A percentile compares a stretch with the other conserved stretches of the same genome.
Evolutionary conservation across 2,329 filamentous ascomycete genomes (phyloP).

Genomic region (Alternaria sp.): DNA sequence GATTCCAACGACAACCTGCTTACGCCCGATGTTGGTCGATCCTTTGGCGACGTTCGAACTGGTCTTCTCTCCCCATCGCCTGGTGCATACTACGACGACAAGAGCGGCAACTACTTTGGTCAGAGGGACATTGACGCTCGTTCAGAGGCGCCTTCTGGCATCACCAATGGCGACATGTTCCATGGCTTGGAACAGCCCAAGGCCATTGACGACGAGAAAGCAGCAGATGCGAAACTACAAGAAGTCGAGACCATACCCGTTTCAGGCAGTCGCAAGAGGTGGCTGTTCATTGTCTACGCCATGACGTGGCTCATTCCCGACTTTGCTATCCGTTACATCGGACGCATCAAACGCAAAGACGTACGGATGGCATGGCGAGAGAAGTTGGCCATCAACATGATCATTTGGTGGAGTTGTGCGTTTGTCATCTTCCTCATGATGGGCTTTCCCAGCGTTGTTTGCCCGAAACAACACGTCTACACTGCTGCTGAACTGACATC

Average conservation of each 20-base stretch:
- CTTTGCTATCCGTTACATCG: constrained; percentile 76
- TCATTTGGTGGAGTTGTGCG: constrained; percentile 89
- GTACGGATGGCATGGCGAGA: constrained; percentile 94
- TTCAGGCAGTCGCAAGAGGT: constrained; percentile 84
- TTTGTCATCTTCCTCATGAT: constrained; percentile 88
- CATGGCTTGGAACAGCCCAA: constrained; percentile 92
- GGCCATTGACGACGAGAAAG: constrained; percentile 93
- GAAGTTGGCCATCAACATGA: constrained; percentile 95
- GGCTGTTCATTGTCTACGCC: constrained; percentile 83
- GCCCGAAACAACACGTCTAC: constrained; percentile 89
- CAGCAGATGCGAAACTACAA: constrained; percentile 86
- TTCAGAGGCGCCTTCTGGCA: constrained; percentile 93
- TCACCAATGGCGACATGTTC: constrained; percentile 94
- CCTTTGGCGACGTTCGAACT: constrained; percentile 67
- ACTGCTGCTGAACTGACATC: constrained; percentile 77
- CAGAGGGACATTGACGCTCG: constrained; percentile 80
- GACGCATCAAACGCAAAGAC: constrained; percentile 90
- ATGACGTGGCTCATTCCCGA: constrained; percentile 91
- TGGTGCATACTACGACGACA: constrained; percentile 75
- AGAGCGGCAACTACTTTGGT: constrained; percentile 83
- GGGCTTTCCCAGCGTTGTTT: constrained; percentile 85
- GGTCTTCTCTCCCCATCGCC: constrained; percentile 65
- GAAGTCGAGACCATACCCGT: constrained; percentile 87
- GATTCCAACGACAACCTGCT: constrained; percentile 62
- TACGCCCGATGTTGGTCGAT: constrained; percentile 60